Conservation (phyloP, 2,329 filamentous ascomycete genomes). For the Ophiocordyceps robertsii region DNA sequence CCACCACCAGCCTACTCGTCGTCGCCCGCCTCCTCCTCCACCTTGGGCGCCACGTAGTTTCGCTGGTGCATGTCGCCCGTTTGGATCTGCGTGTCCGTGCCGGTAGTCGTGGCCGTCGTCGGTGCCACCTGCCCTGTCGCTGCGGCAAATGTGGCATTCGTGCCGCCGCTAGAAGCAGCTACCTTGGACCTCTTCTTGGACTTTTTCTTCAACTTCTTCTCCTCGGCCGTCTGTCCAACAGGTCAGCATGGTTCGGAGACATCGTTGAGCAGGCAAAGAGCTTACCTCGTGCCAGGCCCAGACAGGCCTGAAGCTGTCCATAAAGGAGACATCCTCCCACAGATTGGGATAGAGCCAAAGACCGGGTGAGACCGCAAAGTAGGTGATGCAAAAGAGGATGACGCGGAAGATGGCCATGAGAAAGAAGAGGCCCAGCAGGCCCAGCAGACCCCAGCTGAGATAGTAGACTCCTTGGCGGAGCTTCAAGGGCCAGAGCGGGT, state of each 20-base stretch:
- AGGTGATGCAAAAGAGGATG: conserved; percentile 86
- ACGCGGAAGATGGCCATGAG: conserved; percentile 94
- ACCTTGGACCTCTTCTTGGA: conserved; percentile 44
- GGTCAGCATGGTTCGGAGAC: not conserved
- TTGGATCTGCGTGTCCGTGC: conserved; percentile 39
- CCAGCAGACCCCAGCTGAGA: conserved; percentile 83
- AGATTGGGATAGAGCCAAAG: conserved; percentile 98
- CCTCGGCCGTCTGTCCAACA: conserved; percentile 6
- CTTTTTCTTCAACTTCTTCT: conserved; percentile 20
- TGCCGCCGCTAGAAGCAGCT: conserved; percentile 13
- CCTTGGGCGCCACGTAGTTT: conserved; percentile 35
- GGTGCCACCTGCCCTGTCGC: conserved; percentile 39
- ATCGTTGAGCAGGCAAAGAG: not conserved
- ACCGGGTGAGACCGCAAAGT: conserved; percentile 71
- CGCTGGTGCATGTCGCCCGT: conserved; percentile 27
- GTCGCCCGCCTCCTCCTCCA: conserved; percentile 39
- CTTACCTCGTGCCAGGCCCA: conserved; percentile 97
- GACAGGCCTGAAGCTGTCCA: conserved; percentile 88
- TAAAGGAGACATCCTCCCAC: conserved; percentile 96
- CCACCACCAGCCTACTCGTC: conserved; percentile 23
- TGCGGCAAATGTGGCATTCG: conserved; percentile 33
- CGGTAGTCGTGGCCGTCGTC: conserved; percentile 41
- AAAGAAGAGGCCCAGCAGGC: conserved; percentile 86
- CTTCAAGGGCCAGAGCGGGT: conserved; percentile 89
- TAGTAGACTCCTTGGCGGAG: conserved; percentile 94